phyloP scores from a whole-genome alignment of 179 eudicot species.

The Camellia oleifera region DNA sequence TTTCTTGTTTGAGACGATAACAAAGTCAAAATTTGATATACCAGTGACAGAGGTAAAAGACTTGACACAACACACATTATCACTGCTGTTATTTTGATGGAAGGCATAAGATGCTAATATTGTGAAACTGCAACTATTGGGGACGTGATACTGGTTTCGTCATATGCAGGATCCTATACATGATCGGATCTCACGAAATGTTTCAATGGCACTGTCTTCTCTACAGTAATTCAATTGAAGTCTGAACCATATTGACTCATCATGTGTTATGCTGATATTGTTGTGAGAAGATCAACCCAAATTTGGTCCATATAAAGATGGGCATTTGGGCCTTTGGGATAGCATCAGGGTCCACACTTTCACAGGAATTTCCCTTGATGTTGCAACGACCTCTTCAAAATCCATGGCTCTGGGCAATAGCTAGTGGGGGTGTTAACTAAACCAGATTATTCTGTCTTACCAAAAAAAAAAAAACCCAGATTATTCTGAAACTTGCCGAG shows the following conservation, averaged over 20 bases:
- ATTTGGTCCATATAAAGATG: background rate
- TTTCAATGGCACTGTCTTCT: conserved; percentile 58
- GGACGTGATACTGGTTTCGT: conserved; percentile 6
- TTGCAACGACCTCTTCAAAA: background rate
- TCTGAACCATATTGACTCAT: background rate
- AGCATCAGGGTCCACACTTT: background rate
- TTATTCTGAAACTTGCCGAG: background rate
- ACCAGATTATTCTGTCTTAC: background rate
- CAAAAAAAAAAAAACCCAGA: background rate
- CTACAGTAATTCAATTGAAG: conserved; percentile 27
- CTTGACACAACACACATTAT: background rate
- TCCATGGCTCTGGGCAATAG: background rate
- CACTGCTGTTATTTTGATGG: background rate
- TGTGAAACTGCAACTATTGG: background rate
- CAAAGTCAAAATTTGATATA: conserved; percentile 68
- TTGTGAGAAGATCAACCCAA: background rate
- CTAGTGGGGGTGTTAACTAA: background rate
- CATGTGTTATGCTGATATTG: background rate
- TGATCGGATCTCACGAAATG: conserved; percentile 79
- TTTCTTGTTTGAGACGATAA: conserved; percentile 81
- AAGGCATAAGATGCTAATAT: background rate
- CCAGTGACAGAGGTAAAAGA: conserved; percentile 48
- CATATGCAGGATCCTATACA: conserved; percentile 70
- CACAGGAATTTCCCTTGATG: background rate
- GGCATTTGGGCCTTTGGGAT: background rate